Percentiles rank a stretch among this genome's conserved stretches.
phyloP scores from a whole-genome alignment of 192 early-diverging fungal species.

The Glomus cerebriforme region DNA sequence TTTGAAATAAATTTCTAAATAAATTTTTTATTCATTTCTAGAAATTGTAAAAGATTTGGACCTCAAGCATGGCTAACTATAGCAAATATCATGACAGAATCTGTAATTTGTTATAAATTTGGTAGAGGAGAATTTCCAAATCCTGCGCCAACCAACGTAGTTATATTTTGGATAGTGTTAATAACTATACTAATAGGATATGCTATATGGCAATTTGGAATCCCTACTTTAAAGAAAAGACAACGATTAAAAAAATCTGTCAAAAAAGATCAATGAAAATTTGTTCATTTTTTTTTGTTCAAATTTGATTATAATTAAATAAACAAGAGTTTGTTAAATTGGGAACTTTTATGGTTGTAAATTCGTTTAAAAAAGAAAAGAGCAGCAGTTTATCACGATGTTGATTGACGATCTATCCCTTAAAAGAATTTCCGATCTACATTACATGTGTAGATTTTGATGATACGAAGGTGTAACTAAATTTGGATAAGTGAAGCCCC shows the following conservation, averaged over 20 bases:
- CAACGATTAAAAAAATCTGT: not conserved
- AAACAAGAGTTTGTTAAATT: no score
- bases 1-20: not conserved
- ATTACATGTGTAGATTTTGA: no score
- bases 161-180: constrained; percentile 75
- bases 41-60: constrained; percentile 86
- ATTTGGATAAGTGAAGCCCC: no score
- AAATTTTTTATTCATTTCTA: constrained; percentile 27
- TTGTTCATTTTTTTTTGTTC: no score
- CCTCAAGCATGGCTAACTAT: constrained; percentile 92
- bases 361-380: no score
- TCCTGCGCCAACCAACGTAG: constrained; percentile 70
- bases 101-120: constrained; percentile 92
- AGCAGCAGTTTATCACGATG: no score
- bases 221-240: constrained; percentile 10
- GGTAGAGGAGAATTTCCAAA: constrained; percentile 81
- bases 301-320: no score
- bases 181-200: constrained; percentile 62
- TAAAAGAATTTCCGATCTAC: no score
- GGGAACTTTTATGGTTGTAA: no score
- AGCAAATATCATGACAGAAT: constrained; percentile 85
- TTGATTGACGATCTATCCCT: no score
- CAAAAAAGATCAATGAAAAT: not conserved
- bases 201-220: constrained; percentile 74
- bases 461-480: no score